Conservation (phyloP, 164 flowering plant genomes). For the Echeveria elegans region DNA sequence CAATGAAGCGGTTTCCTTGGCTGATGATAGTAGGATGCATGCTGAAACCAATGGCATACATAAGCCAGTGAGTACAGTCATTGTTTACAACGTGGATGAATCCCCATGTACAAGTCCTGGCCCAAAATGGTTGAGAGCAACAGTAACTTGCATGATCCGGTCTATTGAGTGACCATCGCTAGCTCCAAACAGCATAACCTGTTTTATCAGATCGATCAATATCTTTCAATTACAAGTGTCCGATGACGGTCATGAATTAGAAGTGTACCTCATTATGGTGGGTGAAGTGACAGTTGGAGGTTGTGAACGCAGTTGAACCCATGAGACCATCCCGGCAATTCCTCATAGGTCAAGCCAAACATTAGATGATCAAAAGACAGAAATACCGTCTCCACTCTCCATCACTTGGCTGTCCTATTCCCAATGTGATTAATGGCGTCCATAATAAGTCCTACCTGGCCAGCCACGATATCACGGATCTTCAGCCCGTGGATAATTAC, state of each 20-base stretch:
- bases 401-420: not conserved
- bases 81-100: not conserved
- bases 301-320: slow-evolving; percentile 1
- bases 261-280: not conserved
- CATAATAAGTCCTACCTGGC: not conserved
- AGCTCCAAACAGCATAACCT: slow-evolving; percentile 4
- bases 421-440: not conserved
- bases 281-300: not conserved
- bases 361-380: not conserved
- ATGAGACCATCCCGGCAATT: not conserved
- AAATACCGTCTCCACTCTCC: slow-evolving; percentile 4
- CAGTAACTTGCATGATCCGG: not conserved
- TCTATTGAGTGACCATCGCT: not conserved
- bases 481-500: not conserved
- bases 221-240: not conserved
- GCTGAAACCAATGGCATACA: slow-evolving; percentile 7
- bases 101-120: slow-evolving; percentile 5
- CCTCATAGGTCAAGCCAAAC: slow-evolving; percentile 3
- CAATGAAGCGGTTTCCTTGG: slow-evolving; percentile 8
- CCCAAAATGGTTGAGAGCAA: slow-evolving; percentile 1
- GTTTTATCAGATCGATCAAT: not conserved
- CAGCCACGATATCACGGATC: not conserved
- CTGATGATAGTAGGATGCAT: slow-evolving; percentile 4
- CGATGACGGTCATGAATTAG: not conserved
- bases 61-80: not conserved